Base-by-base conservation (phyloP, 441 rosid genomes). In the Erodium texanum region DNA sequence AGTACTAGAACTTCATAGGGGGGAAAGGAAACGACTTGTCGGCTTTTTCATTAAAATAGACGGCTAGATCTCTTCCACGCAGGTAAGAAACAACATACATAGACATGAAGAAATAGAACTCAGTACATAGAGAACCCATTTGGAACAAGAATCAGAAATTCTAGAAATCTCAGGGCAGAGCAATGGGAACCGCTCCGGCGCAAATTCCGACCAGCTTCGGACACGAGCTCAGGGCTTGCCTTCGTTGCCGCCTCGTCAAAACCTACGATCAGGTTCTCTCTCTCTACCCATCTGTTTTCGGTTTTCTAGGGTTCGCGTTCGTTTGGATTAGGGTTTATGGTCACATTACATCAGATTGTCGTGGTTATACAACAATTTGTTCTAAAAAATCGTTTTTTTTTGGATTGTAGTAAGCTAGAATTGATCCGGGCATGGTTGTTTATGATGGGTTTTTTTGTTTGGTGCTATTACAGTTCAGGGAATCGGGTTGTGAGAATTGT, bases 191-290 rank as follows among this genome's bases (percentile, higher is more conserved):
- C 15, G 83, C 78, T n/a, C 82, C 97, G 9, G 97, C 97, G 0
- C 96, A 92, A 79, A 92, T 94, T 70, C 98, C 99, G 64, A 94
- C 98, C n/a, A 94, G 99, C 78, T 92, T 89, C 38, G 99, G 99
- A 18, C 96, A 92, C 65, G 97, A 89, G 71, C 91, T 94, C 9
- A 86, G 99, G 76, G 97, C 98, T 70, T 92, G 98, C 78, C 94
- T 94, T 70, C 96, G 96, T 29, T 89, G 97, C 74, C 94, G 92
- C 23, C 99, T 94, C 56, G 92, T 94, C 74, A 94, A 94, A 76
- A 94, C 97, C 70, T 91, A 86, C 77, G 99, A 94, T 82, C 97
- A 91, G 96, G 97, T 88, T 0, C 11, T n/a, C 41, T 5, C 45
- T 61, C 66, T 34, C 5, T n/a, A 41, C 36, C 29, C 23, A 22